Percentiles rank a stretch among this genome's conserved stretches.
phyloP scores from a whole-genome alignment of 2,329 filamentous ascomycete genomes.

The Trichophyton mentagrophytes region DNA sequence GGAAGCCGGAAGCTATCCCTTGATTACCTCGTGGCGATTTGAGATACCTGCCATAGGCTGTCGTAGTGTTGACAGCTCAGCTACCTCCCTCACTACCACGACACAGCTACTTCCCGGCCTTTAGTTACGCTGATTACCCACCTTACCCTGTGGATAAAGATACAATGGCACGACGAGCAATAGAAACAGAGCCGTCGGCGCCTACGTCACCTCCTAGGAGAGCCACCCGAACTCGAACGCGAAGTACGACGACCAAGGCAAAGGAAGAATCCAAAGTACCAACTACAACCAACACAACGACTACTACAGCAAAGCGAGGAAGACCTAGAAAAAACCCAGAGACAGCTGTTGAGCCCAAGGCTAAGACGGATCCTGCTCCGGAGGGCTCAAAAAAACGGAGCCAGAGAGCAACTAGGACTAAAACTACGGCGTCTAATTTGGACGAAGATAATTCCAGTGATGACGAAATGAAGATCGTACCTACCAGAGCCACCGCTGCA shows the following conservation, averaged over 20 bases:
- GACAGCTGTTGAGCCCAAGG: not conserved
- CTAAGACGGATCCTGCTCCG: not conserved
- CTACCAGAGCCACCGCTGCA: not conserved
- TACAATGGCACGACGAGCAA: constrained; percentile 9
- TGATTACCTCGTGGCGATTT: not conserved
- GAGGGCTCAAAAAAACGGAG: constrained; percentile 1
- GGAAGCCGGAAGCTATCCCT: not conserved
- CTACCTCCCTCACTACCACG: too few relatives aligned
- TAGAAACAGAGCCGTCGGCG: not conserved
- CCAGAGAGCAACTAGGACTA: constrained; percentile 6
- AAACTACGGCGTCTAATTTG: not conserved
- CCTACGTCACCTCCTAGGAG: constrained; percentile 11
- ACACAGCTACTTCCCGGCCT: too few relatives aligned
- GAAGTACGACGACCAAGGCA: constrained; percentile 2
- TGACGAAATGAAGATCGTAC: constrained; percentile 15
- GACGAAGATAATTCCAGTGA: constrained; percentile 10
- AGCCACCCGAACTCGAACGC: constrained; percentile 13
- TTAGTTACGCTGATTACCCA: too few relatives aligned
- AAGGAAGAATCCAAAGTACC: not conserved
- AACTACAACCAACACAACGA: not conserved
- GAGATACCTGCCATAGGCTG: too few relatives aligned
- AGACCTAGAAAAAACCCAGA: constrained; percentile 11
- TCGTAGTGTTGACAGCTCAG: too few relatives aligned
- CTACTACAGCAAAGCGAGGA: constrained; percentile 8
- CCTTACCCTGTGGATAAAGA: not conserved